phyloP scores from a whole-genome alignment of 345 rosid species.

The Citrus glauca region DNA sequence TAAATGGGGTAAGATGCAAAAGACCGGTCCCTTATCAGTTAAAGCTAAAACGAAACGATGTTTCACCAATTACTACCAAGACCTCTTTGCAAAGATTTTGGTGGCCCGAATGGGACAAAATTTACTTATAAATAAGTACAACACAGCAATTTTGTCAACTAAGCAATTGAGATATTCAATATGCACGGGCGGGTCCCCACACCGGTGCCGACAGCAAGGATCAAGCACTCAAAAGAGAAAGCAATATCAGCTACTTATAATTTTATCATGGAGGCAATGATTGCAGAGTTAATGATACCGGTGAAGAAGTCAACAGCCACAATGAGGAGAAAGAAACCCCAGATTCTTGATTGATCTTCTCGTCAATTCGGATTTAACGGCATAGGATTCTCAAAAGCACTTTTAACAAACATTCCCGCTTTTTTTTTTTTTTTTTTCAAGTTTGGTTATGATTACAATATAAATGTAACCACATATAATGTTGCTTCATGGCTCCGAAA shows the following conservation, averaged over 20 bases:
- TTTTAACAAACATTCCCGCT: constrained; percentile 31
- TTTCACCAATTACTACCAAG: background rate
- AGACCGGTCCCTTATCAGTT: background rate
- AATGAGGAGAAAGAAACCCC: constrained; percentile 33
- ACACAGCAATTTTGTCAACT: background rate
- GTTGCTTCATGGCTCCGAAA: constrained; percentile 20
- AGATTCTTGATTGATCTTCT: constrained; percentile 26
- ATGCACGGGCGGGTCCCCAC: constrained; percentile 22
- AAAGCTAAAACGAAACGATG: background rate
- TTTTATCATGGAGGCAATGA: constrained; percentile 43
- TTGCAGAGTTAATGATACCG: constrained; percentile 30
- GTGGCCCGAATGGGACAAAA: background rate
- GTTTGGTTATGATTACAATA: constrained; percentile 36
- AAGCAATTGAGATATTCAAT: constrained; percentile 10
- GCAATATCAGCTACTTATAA: constrained; percentile 15
- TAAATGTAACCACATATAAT: constrained; percentile 7
- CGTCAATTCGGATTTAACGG: constrained; percentile 9
- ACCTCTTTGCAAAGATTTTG: background rate
- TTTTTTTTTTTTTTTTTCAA: constrained; percentile 26
- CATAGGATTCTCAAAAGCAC: constrained; percentile 45
- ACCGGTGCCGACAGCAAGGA: constrained; percentile 17
- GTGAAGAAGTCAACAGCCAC: constrained; percentile 43
- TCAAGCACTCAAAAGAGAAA: constrained; percentile 30
- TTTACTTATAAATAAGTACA: background rate
- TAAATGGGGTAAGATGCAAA: background rate